A percentile compares a stretch with the other conserved stretches of the same genome.
These are phyloP conservation scores for Citrullus colocynthis DNA, from an alignment of 306 rosid species.

Conservation along the genomic window DNA sequence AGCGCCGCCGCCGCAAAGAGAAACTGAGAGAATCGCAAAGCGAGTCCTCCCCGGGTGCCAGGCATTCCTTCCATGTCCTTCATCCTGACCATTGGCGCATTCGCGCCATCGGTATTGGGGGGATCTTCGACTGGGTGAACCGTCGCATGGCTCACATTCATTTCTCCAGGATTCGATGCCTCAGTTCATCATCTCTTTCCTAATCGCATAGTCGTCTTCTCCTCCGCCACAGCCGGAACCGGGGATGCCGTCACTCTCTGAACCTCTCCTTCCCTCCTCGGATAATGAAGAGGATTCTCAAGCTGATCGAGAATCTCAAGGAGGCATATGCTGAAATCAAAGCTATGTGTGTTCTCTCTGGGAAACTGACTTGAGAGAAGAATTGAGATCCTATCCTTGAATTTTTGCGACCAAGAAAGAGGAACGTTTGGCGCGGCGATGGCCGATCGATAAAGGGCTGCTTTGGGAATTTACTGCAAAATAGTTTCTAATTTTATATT, in stretches of 20 bases:
- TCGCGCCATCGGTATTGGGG: constrained; percentile 42
- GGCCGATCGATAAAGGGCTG: not conserved
- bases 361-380: not conserved
- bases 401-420: not conserved
- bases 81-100: constrained; percentile 62
- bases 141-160: constrained; percentile 85
- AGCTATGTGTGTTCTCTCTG: not conserved
- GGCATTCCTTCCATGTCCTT: constrained; percentile 90
- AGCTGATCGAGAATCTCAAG: not conserved
- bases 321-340: not conserved
- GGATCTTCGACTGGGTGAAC: constrained; percentile 72
- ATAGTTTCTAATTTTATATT: not conserved
- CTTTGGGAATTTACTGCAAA: not conserved
- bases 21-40: constrained; percentile 50
- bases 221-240: not conserved
- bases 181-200: constrained; percentile 3
- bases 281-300: not conserved
- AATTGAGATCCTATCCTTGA: not conserved
- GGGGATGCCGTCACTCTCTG: not conserved
- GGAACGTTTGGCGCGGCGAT: not conserved
- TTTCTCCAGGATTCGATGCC: constrained; percentile 26
- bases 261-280: not conserved
- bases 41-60: constrained; percentile 70
- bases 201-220: not conserved
- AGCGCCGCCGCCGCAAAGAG: constrained; percentile 69